Percentiles rank a stretch among this genome's conserved stretches.
Evolutionary conservation across 1,284 basidiomycete genomes (phyloP).

Genomic region (Meira miltonrushii): DNA sequence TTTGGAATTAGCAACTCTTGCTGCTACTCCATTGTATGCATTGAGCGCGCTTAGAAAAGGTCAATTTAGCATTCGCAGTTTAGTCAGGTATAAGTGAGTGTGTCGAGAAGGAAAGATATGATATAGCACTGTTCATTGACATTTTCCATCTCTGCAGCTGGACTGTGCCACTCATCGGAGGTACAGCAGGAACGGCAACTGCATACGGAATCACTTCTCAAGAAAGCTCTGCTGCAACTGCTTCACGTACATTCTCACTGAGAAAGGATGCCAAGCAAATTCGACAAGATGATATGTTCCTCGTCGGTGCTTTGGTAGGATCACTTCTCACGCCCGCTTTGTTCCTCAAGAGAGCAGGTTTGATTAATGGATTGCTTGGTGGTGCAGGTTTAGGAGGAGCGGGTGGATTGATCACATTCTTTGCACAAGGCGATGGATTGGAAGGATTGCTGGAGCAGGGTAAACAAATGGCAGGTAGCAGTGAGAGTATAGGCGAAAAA

Average conservation of each 20-base stretch:
- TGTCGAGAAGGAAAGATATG: too few species aligned
- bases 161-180: slow-evolving; percentile 30
- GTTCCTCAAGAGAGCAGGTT: slow-evolving; percentile 33
- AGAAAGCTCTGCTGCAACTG: slow-evolving; percentile 9
- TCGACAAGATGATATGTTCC: slow-evolving; percentile 41
- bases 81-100: slow-evolving; percentile 36
- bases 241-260: slow-evolving; percentile 7
- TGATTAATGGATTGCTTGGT: slow-evolving; percentile 45
- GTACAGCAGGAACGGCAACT: slow-evolving; percentile 3
- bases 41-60: slow-evolving; percentile 27
- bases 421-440: slow-evolving; percentile 20
- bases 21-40: slow-evolving; percentile 40
- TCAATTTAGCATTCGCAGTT: slow-evolving; percentile 26
- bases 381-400: slow-evolving; percentile 44
- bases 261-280: slow-evolving; percentile 13
- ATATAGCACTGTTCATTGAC: background rate
- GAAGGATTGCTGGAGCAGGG: slow-evolving; percentile 2
- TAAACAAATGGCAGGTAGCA: background rate
- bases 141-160: slow-evolving; percentile 20
- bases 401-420: slow-evolving; percentile 30
- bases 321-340: slow-evolving; percentile 40
- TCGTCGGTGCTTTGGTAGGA: slow-evolving; percentile 43
- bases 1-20: slow-evolving; percentile 34
- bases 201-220: background rate
- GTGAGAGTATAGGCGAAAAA: background rate